These are phyloP conservation scores for Ogataea wickerhamii DNA, from an alignment of 805 yeast species.

Conservation along the genomic window DNA sequence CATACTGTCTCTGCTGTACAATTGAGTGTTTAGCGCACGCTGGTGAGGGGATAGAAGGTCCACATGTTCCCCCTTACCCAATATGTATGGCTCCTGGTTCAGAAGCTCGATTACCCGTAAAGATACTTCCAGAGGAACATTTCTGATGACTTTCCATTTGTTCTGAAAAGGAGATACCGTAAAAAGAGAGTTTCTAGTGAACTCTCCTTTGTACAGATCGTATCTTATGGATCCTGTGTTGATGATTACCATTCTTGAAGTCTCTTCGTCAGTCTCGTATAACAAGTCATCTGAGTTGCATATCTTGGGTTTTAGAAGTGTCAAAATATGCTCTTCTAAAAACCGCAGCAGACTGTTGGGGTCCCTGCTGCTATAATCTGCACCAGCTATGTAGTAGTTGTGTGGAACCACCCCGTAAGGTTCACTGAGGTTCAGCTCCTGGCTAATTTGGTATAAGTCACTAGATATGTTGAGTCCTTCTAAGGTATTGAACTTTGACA, in stretches of 20 bases:
- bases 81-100: slow-evolving; percentile 49
- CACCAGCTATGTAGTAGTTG: slow-evolving; percentile 63
- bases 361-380: slow-evolving; percentile 51
- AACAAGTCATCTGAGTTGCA: slow-evolving; percentile 16
- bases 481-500: slow-evolving; percentile 46
- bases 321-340: slow-evolving; percentile 52
- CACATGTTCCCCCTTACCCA: slow-evolving; percentile 3
- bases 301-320: slow-evolving; percentile 24
- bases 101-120: slow-evolving; percentile 47
- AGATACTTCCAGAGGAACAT: slow-evolving; percentile 59
- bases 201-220: slow-evolving; percentile 81
- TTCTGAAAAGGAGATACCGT: slow-evolving; percentile 84
- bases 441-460: slow-evolving; percentile 38
- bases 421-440: slow-evolving; percentile 49
- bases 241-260: slow-evolving; percentile 54
- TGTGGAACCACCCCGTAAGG: slow-evolving; percentile 63
- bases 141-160: slow-evolving; percentile 64
- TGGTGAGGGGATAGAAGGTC: slow-evolving; percentile 25
- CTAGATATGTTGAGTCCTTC: slow-evolving; percentile 50
- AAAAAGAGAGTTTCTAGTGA: slow-evolving; percentile 73
- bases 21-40: slow-evolving; percentile 15
- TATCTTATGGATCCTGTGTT: slow-evolving; percentile 89
- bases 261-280: slow-evolving; percentile 25
- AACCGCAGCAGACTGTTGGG: slow-evolving; percentile 56
- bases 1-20: not conserved